Evolutionary conservation across 73 alveolate species (phyloP).

Genomic region (Stentor coeruleus): DNA sequence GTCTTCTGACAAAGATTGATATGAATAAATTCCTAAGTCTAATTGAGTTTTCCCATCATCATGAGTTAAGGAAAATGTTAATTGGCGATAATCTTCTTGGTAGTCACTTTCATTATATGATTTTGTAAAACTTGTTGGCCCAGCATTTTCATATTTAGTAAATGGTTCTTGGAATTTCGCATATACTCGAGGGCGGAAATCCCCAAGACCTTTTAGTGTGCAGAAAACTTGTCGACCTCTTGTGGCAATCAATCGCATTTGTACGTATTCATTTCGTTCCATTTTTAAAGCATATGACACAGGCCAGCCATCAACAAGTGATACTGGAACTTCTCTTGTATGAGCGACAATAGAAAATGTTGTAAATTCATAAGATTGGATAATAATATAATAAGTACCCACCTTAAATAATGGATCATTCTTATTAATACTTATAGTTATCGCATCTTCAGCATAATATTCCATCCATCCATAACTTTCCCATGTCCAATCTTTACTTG

Average conservation of each 20-base stretch:
- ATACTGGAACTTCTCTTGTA: background rate
- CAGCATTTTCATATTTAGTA: background rate
- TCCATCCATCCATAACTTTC: background rate
- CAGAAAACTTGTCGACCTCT: background rate
- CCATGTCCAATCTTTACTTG: background rate
- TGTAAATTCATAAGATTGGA: background rate
- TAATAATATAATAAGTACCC: slow-evolving; percentile 11
- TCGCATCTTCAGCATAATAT: background rate
- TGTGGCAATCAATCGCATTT: background rate
- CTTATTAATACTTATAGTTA: background rate
- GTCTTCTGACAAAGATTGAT: background rate
- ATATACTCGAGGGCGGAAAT: background rate
- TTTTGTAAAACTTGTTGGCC: background rate
- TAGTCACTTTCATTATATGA: background rate
- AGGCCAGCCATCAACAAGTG: slow-evolving; percentile 26
- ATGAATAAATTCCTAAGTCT: background rate
- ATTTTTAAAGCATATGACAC: background rate
- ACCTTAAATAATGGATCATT: background rate
- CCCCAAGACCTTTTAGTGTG: background rate
- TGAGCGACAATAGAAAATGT: background rate
- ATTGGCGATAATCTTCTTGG: background rate
- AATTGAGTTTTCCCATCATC: background rate
- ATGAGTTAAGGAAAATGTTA: background rate
- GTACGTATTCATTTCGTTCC: background rate
- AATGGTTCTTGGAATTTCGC: background rate